Evolutionary conservation across 139 green algal genomes (phyloP).

Genomic region (Micractinium conductrix): DNA sequence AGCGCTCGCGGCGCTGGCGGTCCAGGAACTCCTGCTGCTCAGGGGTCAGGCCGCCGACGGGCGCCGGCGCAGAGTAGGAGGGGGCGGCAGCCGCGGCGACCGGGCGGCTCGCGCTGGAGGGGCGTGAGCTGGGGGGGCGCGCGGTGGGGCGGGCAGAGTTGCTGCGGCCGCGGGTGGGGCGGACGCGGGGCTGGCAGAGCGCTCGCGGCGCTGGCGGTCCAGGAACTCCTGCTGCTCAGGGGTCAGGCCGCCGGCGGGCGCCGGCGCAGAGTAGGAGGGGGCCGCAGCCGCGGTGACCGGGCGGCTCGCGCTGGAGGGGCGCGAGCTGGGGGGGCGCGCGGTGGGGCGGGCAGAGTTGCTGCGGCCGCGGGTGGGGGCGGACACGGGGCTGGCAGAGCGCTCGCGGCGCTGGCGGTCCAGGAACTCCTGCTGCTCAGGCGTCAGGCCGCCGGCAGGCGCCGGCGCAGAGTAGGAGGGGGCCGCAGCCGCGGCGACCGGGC

Average conservation of each 20-base stretch:
- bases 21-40: slow-evolving; percentile 26
- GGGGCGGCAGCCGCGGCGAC: not conserved
- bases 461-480: not conserved
- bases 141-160: not conserved
- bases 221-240: not conserved
- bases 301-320: too few relatives aligned
- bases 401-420: slow-evolving; percentile 1
- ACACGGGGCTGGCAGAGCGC: not conserved
- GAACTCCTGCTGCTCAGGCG: slow-evolving; percentile 9
- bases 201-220: not conserved
- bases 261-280: not conserved
- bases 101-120: not conserved
- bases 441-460: not conserved
- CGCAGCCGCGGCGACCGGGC: too few relatives aligned
- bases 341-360: not conserved
- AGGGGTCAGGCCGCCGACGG: too few relatives aligned
- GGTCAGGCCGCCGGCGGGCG: not conserved
- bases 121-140: too few relatives aligned
- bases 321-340: too few relatives aligned
- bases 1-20: not conserved
- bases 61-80: not conserved
- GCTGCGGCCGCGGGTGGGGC: not conserved
- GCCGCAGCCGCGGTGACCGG: not conserved
- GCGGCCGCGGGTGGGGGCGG: slow-evolving; percentile 9
- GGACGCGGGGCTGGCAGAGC: not conserved